Base-by-base conservation (phyloP, 441 rosid genomes). In the Adansonia gregorii region DNA sequence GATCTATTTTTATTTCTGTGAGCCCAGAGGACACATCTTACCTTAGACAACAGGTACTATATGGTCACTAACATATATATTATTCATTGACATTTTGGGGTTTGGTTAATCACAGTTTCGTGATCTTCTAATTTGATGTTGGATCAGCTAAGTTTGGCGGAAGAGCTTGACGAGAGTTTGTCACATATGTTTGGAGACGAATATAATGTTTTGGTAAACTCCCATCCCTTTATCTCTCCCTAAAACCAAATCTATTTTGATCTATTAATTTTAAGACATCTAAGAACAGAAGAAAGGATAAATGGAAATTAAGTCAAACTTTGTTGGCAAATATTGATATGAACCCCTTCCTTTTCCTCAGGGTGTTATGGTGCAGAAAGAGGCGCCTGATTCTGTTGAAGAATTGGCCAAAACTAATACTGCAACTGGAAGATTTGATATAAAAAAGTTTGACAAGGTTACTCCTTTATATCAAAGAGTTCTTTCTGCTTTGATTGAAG, bases 401-500 rank as follows among this genome's bases (percentile, higher is more conserved):
- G 85, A 90, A 72, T 68, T 81, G 22, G 77, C 79, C 61, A 82
- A 83, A 78, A 79, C 83, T 76, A 84, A 84, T 82, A 77, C 84
- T 77, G 67, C 87, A 70, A 76, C 74, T 79, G 90, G 88, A 80
- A 85, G 82, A 85, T 71, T 83, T 77, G 90, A 87, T 70, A 79
- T 82, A 74, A 91, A 85, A 77, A 85, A 86, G 73, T 80, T 85
- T 79, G 91, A 84, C 67, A 91, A 89, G 83, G 86, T 78, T 76
- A 85, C 88, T 81, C 93, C 98, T 59, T 78, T 93, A 75, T 94
- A 87, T 88, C 94, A 91, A 84, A 89, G 99, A 85, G 90, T 94
- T 71, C 93, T 97, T 76, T 92, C 98, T 76, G 96, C 99, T 75
- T 85, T 97, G 81, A 94, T 97, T 73, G 96, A 92, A 82, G 98